Evolutionary conservation across 177 flowering plant species (phyloP).

Genomic region (Tripterygium wilfordii): DNA sequence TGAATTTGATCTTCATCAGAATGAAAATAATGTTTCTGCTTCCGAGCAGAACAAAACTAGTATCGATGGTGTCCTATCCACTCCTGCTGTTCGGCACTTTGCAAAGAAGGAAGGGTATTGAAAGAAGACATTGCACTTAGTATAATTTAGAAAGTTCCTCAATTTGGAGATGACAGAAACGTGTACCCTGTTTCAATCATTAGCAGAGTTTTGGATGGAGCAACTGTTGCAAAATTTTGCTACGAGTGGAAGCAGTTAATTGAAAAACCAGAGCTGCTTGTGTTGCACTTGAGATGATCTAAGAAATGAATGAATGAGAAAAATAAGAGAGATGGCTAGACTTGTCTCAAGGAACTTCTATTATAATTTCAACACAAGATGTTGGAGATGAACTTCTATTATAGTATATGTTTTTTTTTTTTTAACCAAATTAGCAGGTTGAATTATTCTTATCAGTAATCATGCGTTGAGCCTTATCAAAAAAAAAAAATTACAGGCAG

Average conservation of each 20-base stretch:
- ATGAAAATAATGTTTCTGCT: conserved; percentile 21
- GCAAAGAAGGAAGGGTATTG: conserved; percentile 81
- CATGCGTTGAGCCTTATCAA: too few species aligned
- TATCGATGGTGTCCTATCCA: conserved; percentile 45
- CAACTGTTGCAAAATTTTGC: conserved; percentile 87
- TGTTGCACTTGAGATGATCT: conserved; percentile 63
- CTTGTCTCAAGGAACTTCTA: too few species aligned
- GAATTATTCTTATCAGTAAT: too few species aligned
- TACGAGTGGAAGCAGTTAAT: conserved; percentile 83
- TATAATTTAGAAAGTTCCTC: conserved; percentile 70
- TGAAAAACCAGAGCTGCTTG: conserved; percentile 82
- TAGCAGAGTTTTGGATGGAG: conserved; percentile 93
- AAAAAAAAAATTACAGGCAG: too few species aligned
- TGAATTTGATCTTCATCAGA: conserved; percentile 8
- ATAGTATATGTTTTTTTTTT: too few species aligned
- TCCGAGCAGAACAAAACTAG: conserved; percentile 18
- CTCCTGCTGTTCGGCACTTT: conserved; percentile 76
- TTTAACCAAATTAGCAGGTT: too few species aligned
- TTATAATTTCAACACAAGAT: too few species aligned
- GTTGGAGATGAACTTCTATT: too few species aligned
- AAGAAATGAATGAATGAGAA: too few species aligned
- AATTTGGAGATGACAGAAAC: conserved; percentile 59
- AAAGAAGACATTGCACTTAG: conserved; percentile 93
- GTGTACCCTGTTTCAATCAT: conserved; percentile 68
- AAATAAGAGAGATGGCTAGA: too few species aligned